These are phyloP conservation scores for Mesostigma viride DNA, from an alignment of 139 green algal genomes.

Conservation along the genomic window DNA sequence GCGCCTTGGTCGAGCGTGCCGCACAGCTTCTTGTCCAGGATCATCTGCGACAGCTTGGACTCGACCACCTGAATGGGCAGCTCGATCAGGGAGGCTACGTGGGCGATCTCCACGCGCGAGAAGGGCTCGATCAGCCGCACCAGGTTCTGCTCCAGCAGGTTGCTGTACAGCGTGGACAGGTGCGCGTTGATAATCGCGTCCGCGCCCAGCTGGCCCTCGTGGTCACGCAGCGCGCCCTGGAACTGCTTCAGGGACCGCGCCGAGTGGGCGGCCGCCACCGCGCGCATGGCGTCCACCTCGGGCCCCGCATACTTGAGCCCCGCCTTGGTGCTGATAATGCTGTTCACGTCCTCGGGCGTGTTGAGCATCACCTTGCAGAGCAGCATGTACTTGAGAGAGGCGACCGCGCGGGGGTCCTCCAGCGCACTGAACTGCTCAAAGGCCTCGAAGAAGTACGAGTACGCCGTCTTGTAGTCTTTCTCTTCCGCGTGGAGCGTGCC, in stretches of 20 bases:
- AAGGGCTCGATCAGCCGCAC: slow-evolving; percentile 87
- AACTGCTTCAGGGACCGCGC: slow-evolving; percentile 72
- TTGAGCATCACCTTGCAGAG: slow-evolving; percentile 75
- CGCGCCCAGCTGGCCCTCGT: slow-evolving; percentile 63
- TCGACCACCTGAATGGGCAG: slow-evolving; percentile 70
- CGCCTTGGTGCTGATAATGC: slow-evolving; percentile 82
- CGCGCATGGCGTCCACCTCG: slow-evolving; percentile 80
- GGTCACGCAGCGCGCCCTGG: slow-evolving; percentile 51
- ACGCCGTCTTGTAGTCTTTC: slow-evolving; percentile 96
- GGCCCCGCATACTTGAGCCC: slow-evolving; percentile 79
- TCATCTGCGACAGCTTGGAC: slow-evolving; percentile 93
- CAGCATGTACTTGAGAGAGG: slow-evolving; percentile 95
- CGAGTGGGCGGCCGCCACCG: slow-evolving; percentile 75
- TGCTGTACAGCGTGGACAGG: slow-evolving; percentile 63
- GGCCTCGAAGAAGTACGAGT: slow-evolving; percentile 96
- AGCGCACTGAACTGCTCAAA: slow-evolving; percentile 80
- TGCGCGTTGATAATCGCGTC: slow-evolving; percentile 82
- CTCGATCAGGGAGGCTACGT: slow-evolving; percentile 79
- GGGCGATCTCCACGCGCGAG: slow-evolving; percentile 76
- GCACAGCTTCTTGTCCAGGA: slow-evolving; percentile 90
- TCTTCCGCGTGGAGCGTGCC: slow-evolving; percentile 93
- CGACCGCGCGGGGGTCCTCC: slow-evolving; percentile 65
- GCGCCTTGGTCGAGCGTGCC: slow-evolving; percentile 83
- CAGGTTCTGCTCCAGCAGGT: slow-evolving; percentile 46
- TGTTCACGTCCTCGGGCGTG: slow-evolving; percentile 51